Base-by-base conservation (phyloP, 208 protist genomes). In the Trypanosoma theileri region DNA sequence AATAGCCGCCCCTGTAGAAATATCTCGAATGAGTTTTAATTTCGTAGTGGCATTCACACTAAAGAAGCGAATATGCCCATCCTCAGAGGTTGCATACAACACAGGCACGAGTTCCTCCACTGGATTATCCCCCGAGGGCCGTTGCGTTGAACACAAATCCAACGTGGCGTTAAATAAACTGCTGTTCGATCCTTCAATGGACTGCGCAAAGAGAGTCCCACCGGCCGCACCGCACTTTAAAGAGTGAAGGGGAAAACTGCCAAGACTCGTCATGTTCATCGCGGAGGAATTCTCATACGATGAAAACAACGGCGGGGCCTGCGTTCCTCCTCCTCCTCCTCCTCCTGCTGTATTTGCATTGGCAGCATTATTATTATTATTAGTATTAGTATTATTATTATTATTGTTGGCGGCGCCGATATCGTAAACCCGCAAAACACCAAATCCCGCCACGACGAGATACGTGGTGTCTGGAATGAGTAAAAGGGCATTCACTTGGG, bases 51-150 rank as follows among this genome's bases (percentile, higher is more conserved):
- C 80, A 35, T 73, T 62, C 0, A 75, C 69, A 64, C 92, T 85
- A 68, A 95, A 92, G 64, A 95, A 92, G 28, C 86, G 87, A 19
- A 95, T 80, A 69, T 91, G 85, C 3, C 89, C 89, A 59, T 95
- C 89, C 41, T 95, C 89, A 41, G 85, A 92, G 7, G 86, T 93
- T 2, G 89, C 85, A 66, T 81, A 91, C 19, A 91, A 53, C 10
- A 85, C 64, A 0, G 56, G 60, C 0, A 58, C 22, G 24, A 68
- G 24, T 40, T 64, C 71, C 19, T 55, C 51, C 13, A 68, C 40
- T 3, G 17, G 6, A 14, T 7, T 66, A 1, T 59, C 72, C 7
- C 17, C 17, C 0, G 17, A 17, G 11, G 40, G 52, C 21, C 41
- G 41, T 61, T 50, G 62, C 4, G 66, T 55, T 24, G 71, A 13